These are phyloP conservation scores for Arthrobotrys sinensis DNA, from an alignment of 2,329 filamentous ascomycete genomes.

Conservation along the genomic window DNA sequence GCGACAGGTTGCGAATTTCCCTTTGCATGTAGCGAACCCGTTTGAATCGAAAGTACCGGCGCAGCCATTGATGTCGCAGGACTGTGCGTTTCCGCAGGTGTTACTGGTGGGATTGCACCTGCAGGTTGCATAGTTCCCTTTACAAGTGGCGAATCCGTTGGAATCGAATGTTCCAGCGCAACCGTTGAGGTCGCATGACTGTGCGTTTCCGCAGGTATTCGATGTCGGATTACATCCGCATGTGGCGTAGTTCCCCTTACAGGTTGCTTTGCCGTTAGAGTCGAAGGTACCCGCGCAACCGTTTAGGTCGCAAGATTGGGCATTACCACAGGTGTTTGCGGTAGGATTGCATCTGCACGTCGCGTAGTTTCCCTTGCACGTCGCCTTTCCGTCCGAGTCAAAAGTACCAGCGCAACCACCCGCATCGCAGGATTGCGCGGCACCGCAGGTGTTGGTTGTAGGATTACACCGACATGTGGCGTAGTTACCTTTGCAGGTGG, in stretches of 20 bases:
- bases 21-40: constrained; percentile 22
- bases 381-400: constrained; percentile 10
- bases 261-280: constrained; percentile 15
- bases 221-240: constrained; percentile 37
- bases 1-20: constrained; percentile 11
- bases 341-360: constrained; percentile 18
- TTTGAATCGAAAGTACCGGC: constrained; percentile 17
- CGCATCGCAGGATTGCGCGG: not conserved
- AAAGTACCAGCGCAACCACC: constrained; percentile 20
- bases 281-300: constrained; percentile 31
- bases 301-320: constrained; percentile 8
- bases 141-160: constrained; percentile 31
- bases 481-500: constrained; percentile 32
- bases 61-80: not conserved
- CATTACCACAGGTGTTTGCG: constrained; percentile 21
- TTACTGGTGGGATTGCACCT: constrained; percentile 13
- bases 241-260: constrained; percentile 36
- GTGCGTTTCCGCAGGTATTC: constrained; percentile 27
- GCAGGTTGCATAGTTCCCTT: constrained; percentile 8
- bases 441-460: constrained; percentile 2
- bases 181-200: constrained; percentile 14
- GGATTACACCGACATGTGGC: constrained; percentile 15
- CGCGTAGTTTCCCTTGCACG: constrained; percentile 10
- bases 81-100: constrained; percentile 4
- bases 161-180: constrained; percentile 41